These are phyloP conservation scores for Coemansia umbellata DNA, from an alignment of 192 early-diverging fungal genomes.

Conservation along the genomic window DNA sequence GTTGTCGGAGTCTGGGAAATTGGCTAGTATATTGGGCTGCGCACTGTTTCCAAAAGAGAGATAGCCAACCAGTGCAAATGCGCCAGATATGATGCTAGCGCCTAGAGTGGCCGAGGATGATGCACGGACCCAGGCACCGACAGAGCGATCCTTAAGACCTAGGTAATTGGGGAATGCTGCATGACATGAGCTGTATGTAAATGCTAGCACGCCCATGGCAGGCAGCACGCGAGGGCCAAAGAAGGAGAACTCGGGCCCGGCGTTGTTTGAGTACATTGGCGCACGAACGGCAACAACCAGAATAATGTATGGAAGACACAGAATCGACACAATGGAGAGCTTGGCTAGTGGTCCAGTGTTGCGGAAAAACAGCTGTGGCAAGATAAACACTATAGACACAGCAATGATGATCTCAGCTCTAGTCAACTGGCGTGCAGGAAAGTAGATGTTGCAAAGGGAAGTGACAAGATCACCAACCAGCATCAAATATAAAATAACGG, in stretches of 20 bases:
- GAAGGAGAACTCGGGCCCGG: conserved; percentile 27
- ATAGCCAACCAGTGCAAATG: conserved; percentile 60
- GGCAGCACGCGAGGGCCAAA: conserved; percentile 59
- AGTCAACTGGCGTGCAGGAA: conserved; percentile 3
- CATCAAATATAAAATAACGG: conserved; percentile 35
- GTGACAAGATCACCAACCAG: conserved; percentile 25
- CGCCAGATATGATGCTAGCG: conserved; percentile 51
- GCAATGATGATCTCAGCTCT: conserved; percentile 3
- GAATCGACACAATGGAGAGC: conserved; percentile 54
- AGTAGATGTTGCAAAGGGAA: conserved; percentile 14
- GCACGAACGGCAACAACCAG: conserved; percentile 54
- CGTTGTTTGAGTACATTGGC: conserved; percentile 44
- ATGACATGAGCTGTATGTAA: conserved; percentile 62
- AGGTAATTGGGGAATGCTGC: conserved; percentile 59
- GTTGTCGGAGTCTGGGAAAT: conserved; percentile 55
- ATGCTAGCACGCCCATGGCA: conserved; percentile 60
- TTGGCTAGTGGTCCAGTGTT: conserved; percentile 59
- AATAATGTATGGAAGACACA: conserved; percentile 59
- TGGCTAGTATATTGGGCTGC: conserved; percentile 58
- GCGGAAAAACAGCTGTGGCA: conserved; percentile 56
- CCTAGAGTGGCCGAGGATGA: conserved; percentile 50
- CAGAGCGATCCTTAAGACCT: conserved; percentile 49
- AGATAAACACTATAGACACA: conserved; percentile 26
- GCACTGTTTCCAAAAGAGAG: conserved; percentile 57
- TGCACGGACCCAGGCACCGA: conserved; percentile 50